phyloP scores from a whole-genome alignment of 2,329 filamentous ascomycete species.

The Emergomyces orientalis region DNA sequence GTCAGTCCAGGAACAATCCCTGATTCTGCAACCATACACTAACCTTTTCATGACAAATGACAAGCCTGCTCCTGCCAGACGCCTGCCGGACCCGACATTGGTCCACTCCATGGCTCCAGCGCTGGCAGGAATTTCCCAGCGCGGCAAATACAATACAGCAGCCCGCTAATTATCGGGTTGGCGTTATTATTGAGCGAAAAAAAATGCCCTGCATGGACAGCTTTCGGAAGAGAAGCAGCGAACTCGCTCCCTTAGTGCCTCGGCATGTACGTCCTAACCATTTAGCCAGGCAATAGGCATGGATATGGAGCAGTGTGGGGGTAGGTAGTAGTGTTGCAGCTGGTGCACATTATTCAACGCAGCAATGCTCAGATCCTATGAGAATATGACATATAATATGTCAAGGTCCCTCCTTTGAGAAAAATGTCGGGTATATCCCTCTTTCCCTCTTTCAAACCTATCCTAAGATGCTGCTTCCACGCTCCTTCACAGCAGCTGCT shows the following conservation, averaged over 20 bases:
- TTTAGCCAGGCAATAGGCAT: background rate
- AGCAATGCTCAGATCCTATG: background rate
- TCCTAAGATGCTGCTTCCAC: background rate
- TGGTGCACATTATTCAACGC: background rate
- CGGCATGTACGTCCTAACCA: background rate
- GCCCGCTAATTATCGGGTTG: background rate
- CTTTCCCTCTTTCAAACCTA: background rate
- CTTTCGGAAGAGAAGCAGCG: background rate
- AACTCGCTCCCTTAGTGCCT: background rate
- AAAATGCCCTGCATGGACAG: background rate
- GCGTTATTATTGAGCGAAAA: background rate
- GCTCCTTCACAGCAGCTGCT: background rate
- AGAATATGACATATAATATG: background rate
- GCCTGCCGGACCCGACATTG: background rate
- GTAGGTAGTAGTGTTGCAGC: background rate
- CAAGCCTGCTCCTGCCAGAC: background rate
- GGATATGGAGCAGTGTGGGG: background rate
- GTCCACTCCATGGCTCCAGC: background rate
- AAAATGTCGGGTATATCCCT: background rate
- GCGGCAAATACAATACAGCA: background rate
- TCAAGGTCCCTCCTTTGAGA: background rate
- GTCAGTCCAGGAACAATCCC: background rate
- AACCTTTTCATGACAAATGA: background rate
- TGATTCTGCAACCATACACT: background rate
- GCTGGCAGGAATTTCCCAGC: background rate